phyloP scores from a whole-genome alignment of 306 rosid species.

The Aeschynomene evenia region DNA sequence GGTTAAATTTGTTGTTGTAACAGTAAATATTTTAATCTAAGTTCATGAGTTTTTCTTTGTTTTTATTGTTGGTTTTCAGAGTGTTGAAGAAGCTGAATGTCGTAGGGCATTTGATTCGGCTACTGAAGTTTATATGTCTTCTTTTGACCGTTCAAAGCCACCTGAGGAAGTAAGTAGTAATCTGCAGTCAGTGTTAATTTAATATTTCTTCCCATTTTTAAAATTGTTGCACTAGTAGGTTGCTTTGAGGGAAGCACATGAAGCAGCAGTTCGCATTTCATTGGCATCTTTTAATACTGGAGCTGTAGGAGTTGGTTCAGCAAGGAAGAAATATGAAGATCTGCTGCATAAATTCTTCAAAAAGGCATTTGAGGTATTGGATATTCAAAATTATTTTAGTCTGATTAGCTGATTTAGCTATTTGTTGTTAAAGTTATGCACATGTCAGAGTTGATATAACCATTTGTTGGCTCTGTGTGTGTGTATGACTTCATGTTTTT shows the following conservation, averaged over 20 bases:
- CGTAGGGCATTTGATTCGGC: slow-evolving; percentile 81
- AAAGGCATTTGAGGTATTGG: slow-evolving; percentile 83
- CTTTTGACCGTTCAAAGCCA: slow-evolving; percentile 71
- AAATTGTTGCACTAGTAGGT: slow-evolving; percentile 51
- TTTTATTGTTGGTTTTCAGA: slow-evolving; percentile 48
- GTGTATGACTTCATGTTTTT: background rate
- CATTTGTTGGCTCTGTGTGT: background rate
- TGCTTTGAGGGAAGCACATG: slow-evolving; percentile 88
- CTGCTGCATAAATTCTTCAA: slow-evolving; percentile 65
- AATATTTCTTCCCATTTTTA: background rate
- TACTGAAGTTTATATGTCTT: slow-evolving; percentile 64
- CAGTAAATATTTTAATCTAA: background rate
- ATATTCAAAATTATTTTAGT: background rate
- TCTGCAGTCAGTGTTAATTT: slow-evolving; percentile 24
- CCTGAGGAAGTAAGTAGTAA: slow-evolving; percentile 92
- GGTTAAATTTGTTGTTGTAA: background rate
- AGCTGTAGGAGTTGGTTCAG: slow-evolving; percentile 87
- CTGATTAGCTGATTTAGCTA: background rate
- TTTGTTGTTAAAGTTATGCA: background rate
- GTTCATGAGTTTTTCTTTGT: background rate
- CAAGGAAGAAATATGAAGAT: slow-evolving; percentile 79
- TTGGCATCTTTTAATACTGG: slow-evolving; percentile 65
- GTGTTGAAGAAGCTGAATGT: slow-evolving; percentile 95
- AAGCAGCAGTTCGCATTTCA: slow-evolving; percentile 74
- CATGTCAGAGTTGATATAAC: background rate